phyloP scores from a whole-genome alignment of 306 rosid species.

The Ceratonia siliqua region DNA sequence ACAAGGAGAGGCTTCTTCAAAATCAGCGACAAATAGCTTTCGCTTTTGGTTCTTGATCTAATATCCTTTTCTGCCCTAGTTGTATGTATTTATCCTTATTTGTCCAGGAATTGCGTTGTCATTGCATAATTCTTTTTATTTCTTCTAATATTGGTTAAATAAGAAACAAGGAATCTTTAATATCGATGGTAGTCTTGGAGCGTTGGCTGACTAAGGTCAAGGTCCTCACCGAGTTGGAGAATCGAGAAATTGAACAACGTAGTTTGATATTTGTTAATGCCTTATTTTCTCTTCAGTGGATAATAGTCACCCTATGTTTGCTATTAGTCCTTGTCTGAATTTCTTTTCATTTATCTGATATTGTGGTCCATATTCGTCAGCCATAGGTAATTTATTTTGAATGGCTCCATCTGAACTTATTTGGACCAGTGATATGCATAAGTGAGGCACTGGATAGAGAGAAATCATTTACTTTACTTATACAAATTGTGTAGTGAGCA shows the following conservation, averaged over 20 bases:
- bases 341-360: background rate
- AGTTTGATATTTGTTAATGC: background rate
- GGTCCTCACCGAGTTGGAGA: background rate
- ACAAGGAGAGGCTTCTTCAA: background rate
- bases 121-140: background rate
- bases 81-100: slow-evolving; percentile 3
- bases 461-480: background rate
- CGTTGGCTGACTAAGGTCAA: background rate
- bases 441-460: background rate
- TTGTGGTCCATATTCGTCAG: background rate
- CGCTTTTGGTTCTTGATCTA: background rate
- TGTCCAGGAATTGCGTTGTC: background rate
- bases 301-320: background rate
- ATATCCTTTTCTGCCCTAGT: background rate
- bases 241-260: background rate
- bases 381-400: background rate
- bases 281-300: background rate
- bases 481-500: background rate
- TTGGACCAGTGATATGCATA: background rate
- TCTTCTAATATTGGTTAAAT: background rate
- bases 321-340: background rate
- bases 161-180: background rate
- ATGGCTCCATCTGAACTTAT: background rate
- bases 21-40: background rate
- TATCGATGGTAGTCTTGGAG: background rate